Base-by-base conservation (phyloP, 2,329 filamentous ascomycete species). In the Neurospora sp. region DNA sequence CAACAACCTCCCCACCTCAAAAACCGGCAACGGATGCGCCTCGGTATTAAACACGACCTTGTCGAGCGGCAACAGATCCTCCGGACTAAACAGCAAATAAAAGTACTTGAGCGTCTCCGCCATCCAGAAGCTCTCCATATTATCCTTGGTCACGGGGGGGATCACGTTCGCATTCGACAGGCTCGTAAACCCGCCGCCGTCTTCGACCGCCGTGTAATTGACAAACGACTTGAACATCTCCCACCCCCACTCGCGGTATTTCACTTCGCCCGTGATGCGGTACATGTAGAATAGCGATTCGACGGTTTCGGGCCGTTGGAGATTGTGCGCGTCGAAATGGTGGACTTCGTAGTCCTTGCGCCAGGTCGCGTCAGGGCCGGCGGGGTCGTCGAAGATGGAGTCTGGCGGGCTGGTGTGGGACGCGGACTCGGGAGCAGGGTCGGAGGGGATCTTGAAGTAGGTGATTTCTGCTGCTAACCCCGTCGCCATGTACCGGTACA, bases 101-200 rank as follows among this genome's bases (percentile, higher is more conserved):
- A 99, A 91, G 79, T 99, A 99, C 82, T 99, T 99, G 66, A 99
- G 84, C 28, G 96, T 99, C 82, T 99, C 96, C 66, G 96, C 94
- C 84, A 99, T 87, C 96, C 96, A 99, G 82, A 98, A 98, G 78
- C 93, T 96, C 82, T 99, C 96, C 95, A 99, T 97, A 76, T 98
- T 98, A 80, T 99, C 95, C 71, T 89, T 85, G 66, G 84, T 82
- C 15, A 83, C 79, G 0, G 93, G 89, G 23, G 94, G 93, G 10
- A 96, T 81, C 5, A 81, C 80, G 74, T 90, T 89, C 36, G 93
- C 94, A 77, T 96, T 88, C 19, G 85, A 85, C 72, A 98, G 84
- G 74, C 91, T 94, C 0, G 92, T 93, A 78, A 96, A 98, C 0
- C 93, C 93, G 46, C 89, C 89, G 43, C 89, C 89, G 46, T 94